Evolutionary conservation across 225 moss, liverwort and hornwort species (phyloP), one percentile per base, ranked within the genome.

Genomic region (Bryoerythrophyllum caledonicum): DNA sequence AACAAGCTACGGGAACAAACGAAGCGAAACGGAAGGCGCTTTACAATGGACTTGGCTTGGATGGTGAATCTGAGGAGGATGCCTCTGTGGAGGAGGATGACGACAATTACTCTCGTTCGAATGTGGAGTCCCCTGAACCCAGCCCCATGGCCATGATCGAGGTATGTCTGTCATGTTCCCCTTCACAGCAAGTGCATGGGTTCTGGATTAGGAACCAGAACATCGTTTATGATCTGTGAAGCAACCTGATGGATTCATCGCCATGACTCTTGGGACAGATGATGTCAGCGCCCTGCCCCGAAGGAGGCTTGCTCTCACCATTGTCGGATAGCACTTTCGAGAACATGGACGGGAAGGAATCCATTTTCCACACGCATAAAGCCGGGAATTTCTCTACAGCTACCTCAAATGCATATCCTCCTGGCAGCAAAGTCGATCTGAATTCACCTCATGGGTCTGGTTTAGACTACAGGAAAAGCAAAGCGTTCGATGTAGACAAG

Each of bases 111-210:
- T 91, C 89, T 76, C 91, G 80, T 76, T 90, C 94, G 37, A 91
- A 92, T 48, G 90, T 81, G 76, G 90, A 92, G 61, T 84, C 86
- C 75, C 91, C 95, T 58, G 90, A 91, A 73, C 89, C 83, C 74
- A 99, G 99, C 83, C 93, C 95, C 25, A 82, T 78, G 75, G 71
- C 86, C 44, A 95, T 99, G 90, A 95, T 95, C 57, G 87, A 90
- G 85, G 82, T 89, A 77, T 67, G 67, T 81, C 75, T 81, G 58
- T 70, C 72, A 68, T 68, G 66, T 73, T 74, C 61, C 73, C 38
- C 73, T 73, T 70, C 67, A 74, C 67, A 80, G 79, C 74, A 70
- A 79, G 65, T 74, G 46, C 55, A 49, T 77, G 70, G 76, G 62
- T 84, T 81, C 67, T 63, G 44, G 55, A 68, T 67, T 71, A 35